Evolutionary conservation across 2,329 filamentous ascomycete species (phyloP).

Genomic region (Sporothrix pallida): DNA sequence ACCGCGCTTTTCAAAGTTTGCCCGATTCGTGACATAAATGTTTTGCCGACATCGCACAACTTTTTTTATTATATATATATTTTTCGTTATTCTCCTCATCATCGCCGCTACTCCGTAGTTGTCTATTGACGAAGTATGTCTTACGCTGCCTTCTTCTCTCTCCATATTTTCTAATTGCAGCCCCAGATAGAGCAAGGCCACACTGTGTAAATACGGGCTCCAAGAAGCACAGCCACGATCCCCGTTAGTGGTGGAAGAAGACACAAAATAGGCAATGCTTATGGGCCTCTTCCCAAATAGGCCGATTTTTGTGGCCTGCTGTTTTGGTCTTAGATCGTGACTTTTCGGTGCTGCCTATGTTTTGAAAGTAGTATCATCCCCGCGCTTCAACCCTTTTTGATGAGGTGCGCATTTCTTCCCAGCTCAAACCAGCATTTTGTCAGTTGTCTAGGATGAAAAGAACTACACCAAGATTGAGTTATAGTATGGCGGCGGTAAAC

Average conservation of each 20-base stretch:
- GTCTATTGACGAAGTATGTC: not conserved
- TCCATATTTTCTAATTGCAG: not conserved
- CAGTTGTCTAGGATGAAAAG: too few species aligned
- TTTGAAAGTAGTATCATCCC: not conserved
- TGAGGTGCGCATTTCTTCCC: not conserved
- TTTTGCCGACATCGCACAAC: not conserved
- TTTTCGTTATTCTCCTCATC: not conserved
- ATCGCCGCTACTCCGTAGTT: not conserved
- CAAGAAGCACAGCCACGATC: not conserved
- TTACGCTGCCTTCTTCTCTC: not conserved
- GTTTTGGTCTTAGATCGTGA: not conserved
- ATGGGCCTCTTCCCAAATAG: not conserved
- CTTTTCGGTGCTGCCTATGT: not conserved
- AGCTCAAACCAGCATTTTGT: not conserved
- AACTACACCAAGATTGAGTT: too few species aligned
- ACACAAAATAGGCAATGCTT: not conserved
- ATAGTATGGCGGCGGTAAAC: too few species aligned
- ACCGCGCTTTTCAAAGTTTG: not conserved
- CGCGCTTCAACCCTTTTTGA: not conserved
- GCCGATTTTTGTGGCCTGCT: constrained; percentile 14
- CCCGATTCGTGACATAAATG: not conserved
- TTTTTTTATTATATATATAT: too few species aligned
- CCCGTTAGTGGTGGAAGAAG: not conserved
- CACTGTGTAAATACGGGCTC: not conserved
- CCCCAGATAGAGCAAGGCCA: not conserved